Conservation (phyloP, 2,329 filamentous ascomycete genomes). For the Apiospora aurea region DNA sequence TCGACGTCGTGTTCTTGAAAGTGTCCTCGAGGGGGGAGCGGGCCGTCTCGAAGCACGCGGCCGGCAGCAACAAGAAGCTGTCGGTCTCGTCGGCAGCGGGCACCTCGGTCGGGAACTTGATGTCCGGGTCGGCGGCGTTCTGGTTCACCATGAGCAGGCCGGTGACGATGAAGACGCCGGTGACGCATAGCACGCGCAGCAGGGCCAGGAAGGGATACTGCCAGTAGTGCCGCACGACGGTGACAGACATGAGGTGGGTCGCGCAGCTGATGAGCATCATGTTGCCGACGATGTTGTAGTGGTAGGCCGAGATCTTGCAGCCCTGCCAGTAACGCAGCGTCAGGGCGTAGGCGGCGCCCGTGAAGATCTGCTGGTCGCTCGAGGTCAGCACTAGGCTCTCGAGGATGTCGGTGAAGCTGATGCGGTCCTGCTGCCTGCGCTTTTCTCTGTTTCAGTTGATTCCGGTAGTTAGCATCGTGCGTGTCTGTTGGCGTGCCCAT, state of each 20-base stretch:
- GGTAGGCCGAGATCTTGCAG: slow-evolving; percentile 45
- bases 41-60: slow-evolving; percentile 42
- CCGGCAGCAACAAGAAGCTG: slow-evolving; percentile 39
- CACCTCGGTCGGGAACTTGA: slow-evolving; percentile 39
- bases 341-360: slow-evolving; percentile 45
- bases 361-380: slow-evolving; percentile 48
- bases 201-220: slow-evolving; percentile 38
- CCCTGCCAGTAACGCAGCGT: slow-evolving; percentile 43
- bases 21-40: slow-evolving; percentile 26
- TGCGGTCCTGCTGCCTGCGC: neutral
- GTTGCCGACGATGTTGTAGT: slow-evolving; percentile 47
- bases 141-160: slow-evolving; percentile 44
- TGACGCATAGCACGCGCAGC: slow-evolving; percentile 41
- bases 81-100: slow-evolving; percentile 34
- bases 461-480: neutral
- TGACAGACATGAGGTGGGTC: slow-evolving; percentile 45
- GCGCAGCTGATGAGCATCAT: slow-evolving; percentile 46
- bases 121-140: slow-evolving; percentile 30
- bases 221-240: slow-evolving; percentile 45
- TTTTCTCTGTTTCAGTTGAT: neutral
- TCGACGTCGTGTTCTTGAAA: slow-evolving; percentile 30
- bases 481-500: too few species aligned
- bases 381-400: slow-evolving; percentile 43
- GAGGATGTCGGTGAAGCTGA: slow-evolving; percentile 39
- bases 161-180: slow-evolving; percentile 41